Conservation (phyloP, 2,329 filamentous ascomycete species). For the Colletotrichum ledebouriae region DNA sequence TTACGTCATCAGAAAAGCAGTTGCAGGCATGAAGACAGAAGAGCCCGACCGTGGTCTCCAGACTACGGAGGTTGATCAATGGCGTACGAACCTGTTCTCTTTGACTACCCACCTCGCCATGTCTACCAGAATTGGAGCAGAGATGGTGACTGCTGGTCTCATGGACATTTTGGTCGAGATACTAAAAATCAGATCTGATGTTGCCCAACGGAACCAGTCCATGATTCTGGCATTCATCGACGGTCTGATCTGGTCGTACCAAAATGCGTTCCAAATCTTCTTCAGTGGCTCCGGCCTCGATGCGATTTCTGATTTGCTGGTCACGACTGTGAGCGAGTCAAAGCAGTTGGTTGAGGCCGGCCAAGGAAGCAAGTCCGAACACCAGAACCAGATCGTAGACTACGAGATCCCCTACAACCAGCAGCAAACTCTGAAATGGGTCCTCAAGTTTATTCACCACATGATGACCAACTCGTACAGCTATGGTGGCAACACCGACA, state of each 20-base stretch:
- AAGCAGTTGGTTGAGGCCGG: constrained; percentile 75
- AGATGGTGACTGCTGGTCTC: constrained; percentile 89
- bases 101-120: constrained; percentile 85
- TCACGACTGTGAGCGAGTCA: constrained; percentile 81
- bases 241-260: constrained; percentile 85
- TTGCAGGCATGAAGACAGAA: constrained; percentile 80
- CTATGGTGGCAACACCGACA: constrained; percentile 85
- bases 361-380: constrained; percentile 76
- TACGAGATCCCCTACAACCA: constrained; percentile 94
- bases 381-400: constrained; percentile 86
- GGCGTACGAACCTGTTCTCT: constrained; percentile 91
- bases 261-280: constrained; percentile 86
- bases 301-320: constrained; percentile 87
- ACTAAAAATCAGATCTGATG: constrained; percentile 82
- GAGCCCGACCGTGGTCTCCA: constrained; percentile 68
- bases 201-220: constrained; percentile 86
- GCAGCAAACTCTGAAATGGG: constrained; percentile 92
- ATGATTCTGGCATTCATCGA: constrained; percentile 91
- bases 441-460: constrained; percentile 96
- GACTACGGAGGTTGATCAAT: constrained; percentile 81
- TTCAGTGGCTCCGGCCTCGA: constrained; percentile 88
- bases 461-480: constrained; percentile 84
- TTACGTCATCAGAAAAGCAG: constrained; percentile 91
- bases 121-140: constrained; percentile 80
- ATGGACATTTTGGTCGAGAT: constrained; percentile 93